Base-by-base conservation (phyloP, 306 rosid species). In the Acacia acuminata region DNA sequence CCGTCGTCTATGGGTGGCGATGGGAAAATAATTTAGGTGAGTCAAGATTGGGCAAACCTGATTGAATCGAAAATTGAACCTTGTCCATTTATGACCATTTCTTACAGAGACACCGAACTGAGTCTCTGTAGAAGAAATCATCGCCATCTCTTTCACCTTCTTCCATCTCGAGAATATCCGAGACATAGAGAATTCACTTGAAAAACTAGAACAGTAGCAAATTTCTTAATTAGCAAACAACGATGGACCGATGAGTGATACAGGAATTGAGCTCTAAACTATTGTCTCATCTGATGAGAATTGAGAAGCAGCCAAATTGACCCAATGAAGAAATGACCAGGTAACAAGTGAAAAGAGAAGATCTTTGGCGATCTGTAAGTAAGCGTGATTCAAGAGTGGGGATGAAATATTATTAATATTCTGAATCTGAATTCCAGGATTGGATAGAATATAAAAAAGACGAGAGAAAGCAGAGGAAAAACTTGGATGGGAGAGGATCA, bases 161-260 rank as follows among this genome's bases (percentile, higher is more conserved):
- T 76, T 93, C 94, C 97, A 94, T 93, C 92, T 88, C 70, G 84
- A 72, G 79, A 92, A 77, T 81, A 83, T 76, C 85, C 92, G 80
- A 66, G 88, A 87, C 92, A 89, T 89, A 25, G 44, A 76, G 10
- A 73, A 63, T 75, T 34, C 13, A 74, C 81, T 83, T 48, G n/a
- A 43, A 66, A 40, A 77, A 27, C 61, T 2, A 81, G 76, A 76
- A 42, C 20, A 5, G 77, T 40, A 75, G 5, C 8, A 8, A 78
- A 42, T 75, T 76, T 48, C 71, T 22, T 36, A 68, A 67, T 55
- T 45, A 15, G 22, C 8, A 17, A 45, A 75, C 45, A 11, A 9
- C 22, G 72, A 55, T n/a, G 20, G n/a, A 64, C 13, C 12, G 63
- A 30, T 19, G 27, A 22, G 25, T 64, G 48, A 40, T 40, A n/a